These are phyloP conservation scores for Astragalus membranaceus DNA, from an alignment of 306 rosid species.

Conservation along the genomic window DNA sequence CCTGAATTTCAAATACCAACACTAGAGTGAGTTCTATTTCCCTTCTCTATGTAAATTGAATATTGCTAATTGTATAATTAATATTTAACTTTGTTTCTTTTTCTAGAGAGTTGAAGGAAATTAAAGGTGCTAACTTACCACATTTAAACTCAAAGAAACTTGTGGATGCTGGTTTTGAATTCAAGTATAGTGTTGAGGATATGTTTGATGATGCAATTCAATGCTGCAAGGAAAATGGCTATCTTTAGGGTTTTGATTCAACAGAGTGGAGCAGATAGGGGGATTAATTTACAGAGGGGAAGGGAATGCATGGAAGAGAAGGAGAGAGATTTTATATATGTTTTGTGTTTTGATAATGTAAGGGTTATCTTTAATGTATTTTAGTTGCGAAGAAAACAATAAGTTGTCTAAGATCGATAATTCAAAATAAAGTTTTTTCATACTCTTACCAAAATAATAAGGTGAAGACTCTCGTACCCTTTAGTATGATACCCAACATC, in stretches of 20 bases:
- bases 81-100: background rate
- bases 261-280: too few relatives aligned
- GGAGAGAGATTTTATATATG: too few relatives aligned
- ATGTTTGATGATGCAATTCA: constrained; percentile 41
- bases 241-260: background rate
- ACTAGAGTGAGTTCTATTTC: constrained; percentile 43
- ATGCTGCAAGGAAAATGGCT: constrained; percentile 25
- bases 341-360: background rate
- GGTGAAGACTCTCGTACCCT: too few relatives aligned
- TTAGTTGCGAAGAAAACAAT: background rate
- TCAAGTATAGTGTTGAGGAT: constrained; percentile 39
- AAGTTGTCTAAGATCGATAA: background rate
- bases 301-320: too few relatives aligned
- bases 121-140: constrained; percentile 9
- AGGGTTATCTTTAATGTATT: constrained; percentile 4
- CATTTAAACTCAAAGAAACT: constrained; percentile 40
- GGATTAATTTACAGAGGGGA: too few relatives aligned
- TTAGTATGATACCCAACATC: too few relatives aligned
- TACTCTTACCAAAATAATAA: too few relatives aligned
- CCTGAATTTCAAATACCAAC: constrained; percentile 43
- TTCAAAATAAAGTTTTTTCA: too few relatives aligned
- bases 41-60: background rate
- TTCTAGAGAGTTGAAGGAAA: constrained; percentile 33
- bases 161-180: constrained; percentile 42
- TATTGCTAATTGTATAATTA: background rate